Conservation (phyloP, 495 filamentous ascomycete species). For the Daldinia vernicosa region DNA sequence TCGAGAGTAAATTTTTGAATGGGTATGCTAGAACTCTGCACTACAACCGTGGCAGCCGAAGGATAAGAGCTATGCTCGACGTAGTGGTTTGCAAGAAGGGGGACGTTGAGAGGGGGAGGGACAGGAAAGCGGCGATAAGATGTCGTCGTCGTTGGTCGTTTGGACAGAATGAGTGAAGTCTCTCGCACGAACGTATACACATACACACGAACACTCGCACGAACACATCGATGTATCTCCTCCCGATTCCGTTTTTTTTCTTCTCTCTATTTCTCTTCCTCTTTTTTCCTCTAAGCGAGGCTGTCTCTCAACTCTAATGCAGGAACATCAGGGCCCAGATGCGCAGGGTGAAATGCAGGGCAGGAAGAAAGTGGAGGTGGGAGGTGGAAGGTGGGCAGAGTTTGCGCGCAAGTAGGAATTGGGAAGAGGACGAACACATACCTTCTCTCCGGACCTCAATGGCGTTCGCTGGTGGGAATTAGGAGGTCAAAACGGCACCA, state of each 20-base stretch:
- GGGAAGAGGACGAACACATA: conserved; percentile 46
- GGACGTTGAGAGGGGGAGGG: conserved; percentile 8
- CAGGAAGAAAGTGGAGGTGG: conserved; percentile 41
- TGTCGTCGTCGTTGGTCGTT: conserved; percentile 42
- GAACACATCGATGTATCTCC: conserved; percentile 27
- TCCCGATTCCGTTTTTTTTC: conserved; percentile 20
- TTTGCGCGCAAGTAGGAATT: conserved; percentile 46
- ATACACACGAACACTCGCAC: conserved; percentile 22
- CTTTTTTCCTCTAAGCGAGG: conserved; percentile 21
- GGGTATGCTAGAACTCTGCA: conserved; percentile 17
- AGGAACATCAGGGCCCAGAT: conserved; percentile 52
- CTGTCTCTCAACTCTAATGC: conserved; percentile 53
- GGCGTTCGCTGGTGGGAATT: conserved; percentile 47
- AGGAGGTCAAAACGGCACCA: conserved; percentile 50
- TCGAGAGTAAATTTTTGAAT: conserved; percentile 25
- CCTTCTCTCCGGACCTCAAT: conserved; percentile 51
- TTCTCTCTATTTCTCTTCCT: conserved; percentile 20
- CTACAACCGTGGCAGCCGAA: conserved; percentile 24
- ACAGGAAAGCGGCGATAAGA: conserved; percentile 28
- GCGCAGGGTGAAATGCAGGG: conserved; percentile 44
- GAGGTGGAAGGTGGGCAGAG: conserved; percentile 42
- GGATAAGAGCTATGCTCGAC: conserved; percentile 13
- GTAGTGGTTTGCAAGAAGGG: conserved; percentile 17
- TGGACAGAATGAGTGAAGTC: conserved; percentile 33
- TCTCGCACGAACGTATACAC: conserved; percentile 40